A percentile compares a stretch with the other conserved stretches of the same genome.
Conservation (phyloP, 192 early-diverging fungal species). For the Powellomyces hirtus region DNA sequence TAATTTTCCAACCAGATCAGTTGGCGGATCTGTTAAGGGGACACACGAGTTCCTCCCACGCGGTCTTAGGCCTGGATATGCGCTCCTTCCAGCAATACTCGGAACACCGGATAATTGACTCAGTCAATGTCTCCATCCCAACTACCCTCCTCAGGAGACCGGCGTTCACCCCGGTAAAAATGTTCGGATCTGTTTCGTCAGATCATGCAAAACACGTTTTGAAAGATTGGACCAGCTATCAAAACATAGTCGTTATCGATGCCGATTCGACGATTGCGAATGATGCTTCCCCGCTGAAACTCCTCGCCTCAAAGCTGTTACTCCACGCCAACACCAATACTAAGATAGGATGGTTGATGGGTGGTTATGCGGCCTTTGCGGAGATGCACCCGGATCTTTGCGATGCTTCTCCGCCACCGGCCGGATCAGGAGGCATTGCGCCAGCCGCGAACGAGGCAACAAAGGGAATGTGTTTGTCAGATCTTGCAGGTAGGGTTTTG, state of each 20-base stretch:
- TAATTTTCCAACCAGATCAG: background rate
- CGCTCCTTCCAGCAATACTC: conserved; percentile 61
- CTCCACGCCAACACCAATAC: conserved; percentile 6
- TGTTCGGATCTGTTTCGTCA: conserved; percentile 46
- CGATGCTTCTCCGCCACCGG: conserved; percentile 18
- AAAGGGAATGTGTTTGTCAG: background rate
- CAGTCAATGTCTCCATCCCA: conserved; percentile 70
- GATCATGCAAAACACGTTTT: conserved; percentile 39
- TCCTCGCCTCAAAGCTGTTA: conserved; percentile 10
- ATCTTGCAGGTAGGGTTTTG: background rate
- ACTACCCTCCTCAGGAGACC: conserved; percentile 70
- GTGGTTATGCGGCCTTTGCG: conserved; percentile 24
- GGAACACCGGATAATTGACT: conserved; percentile 47
- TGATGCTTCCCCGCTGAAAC: background rate
- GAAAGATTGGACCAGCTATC: conserved; percentile 43
- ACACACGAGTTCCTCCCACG: background rate
- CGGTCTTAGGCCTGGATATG: conserved; percentile 66
- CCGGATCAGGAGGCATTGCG: conserved; percentile 21
- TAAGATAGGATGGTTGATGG: conserved; percentile 21
- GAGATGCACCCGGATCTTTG: conserved; percentile 19
- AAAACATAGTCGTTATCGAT: conserved; percentile 68
- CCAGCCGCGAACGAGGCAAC: background rate
- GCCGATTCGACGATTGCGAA: conserved; percentile 32
- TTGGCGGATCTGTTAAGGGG: background rate
- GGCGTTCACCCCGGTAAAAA: conserved; percentile 50